Evolutionary conservation across 73 alveolate genomes (phyloP).

Genomic region (Paramecium octaurelia): DNA sequence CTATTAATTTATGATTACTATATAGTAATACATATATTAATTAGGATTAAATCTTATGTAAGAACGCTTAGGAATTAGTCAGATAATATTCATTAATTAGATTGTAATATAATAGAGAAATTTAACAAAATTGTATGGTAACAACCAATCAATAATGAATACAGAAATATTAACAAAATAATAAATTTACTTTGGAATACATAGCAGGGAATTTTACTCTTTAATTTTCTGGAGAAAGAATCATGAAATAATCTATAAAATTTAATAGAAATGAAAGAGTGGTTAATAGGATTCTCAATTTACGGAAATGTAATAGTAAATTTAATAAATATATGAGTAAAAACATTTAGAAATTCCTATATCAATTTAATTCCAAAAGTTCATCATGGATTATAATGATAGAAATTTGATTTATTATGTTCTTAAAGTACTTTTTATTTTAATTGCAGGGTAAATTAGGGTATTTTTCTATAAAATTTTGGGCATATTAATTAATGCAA

Average conservation of each 20-base stretch:
- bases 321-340: not conserved
- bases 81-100: too few species aligned
- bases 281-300: not conserved
- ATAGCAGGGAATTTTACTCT: not conserved
- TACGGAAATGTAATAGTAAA: not conserved
- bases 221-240: not conserved
- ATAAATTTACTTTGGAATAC: too few species aligned
- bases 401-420: too few species aligned
- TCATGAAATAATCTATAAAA: not conserved
- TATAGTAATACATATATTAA: too few species aligned
- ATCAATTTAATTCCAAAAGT: not conserved
- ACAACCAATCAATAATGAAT: too few species aligned
- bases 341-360: not conserved
- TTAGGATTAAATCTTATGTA: too few species aligned
- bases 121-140: too few species aligned
- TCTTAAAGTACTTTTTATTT: not conserved
- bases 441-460: not conserved
- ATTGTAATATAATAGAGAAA: too few species aligned
- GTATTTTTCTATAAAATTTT: not conserved
- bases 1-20: too few species aligned
- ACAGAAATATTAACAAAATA: too few species aligned
- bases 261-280: not conserved
- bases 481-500: not conserved
- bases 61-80: too few species aligned
- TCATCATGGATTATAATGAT: not conserved